Conservation (phyloP, 495 filamentous ascomycete species). For the Apodospora peruviana region DNA sequence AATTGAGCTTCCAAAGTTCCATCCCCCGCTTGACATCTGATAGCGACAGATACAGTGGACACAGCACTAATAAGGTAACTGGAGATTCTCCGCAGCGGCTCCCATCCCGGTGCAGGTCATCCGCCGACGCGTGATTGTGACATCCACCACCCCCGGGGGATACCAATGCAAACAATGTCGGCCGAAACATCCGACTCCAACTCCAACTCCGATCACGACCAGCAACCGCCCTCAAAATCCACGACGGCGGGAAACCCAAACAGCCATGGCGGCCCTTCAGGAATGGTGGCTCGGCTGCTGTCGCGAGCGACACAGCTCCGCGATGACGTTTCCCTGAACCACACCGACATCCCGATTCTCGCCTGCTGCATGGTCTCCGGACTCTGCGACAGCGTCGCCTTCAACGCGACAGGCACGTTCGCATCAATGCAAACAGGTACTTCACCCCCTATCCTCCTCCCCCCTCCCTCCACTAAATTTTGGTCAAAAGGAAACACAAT, state of each 20-base stretch:
- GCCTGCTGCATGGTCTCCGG: conserved; percentile 53
- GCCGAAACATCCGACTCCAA: not conserved
- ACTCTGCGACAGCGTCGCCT: conserved; percentile 56
- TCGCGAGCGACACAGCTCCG: conserved; percentile 2
- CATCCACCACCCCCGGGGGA: not conserved
- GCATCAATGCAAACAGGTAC: conserved; percentile 56
- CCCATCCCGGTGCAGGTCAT: too few species aligned
- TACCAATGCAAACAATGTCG: not conserved
- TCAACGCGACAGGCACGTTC: conserved; percentile 59
- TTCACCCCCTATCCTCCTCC: not conserved
- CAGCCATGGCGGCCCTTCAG: not conserved
- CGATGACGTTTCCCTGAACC: conserved; percentile 32
- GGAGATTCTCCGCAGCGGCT: too few species aligned
- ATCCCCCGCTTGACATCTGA: too few species aligned
- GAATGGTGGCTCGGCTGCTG: not conserved
- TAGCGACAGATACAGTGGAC: too few species aligned
- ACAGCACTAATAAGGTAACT: too few species aligned
- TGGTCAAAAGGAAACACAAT: conserved; percentile 54
- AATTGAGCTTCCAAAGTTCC: too few species aligned
- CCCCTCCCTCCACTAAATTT: not conserved
- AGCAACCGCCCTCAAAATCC: not conserved
- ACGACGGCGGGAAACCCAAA: not conserved
- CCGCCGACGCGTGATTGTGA: too few species aligned
- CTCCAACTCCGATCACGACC: not conserved
- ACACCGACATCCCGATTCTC: conserved; percentile 51